Percentiles rank a stretch among this genome's conserved stretches.
Evolutionary conservation across 495 filamentous ascomycete genomes (phyloP).

Genomic region (Hyaloscypha bicolor): DNA sequence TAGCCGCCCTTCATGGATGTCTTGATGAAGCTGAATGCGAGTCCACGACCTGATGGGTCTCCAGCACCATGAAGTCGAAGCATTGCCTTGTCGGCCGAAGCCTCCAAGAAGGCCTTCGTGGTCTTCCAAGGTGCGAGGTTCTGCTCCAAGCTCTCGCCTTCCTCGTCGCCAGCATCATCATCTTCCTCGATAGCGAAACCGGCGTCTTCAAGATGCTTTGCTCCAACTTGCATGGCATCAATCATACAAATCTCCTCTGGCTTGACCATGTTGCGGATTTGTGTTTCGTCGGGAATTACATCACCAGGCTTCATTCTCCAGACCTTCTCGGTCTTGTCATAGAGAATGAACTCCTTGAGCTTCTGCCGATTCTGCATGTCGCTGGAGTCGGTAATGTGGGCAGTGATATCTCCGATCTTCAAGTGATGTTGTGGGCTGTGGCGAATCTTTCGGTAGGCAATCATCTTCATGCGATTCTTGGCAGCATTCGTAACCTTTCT

Average conservation of each 20-base stretch:
- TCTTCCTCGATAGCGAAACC: slow-evolving; percentile 78
- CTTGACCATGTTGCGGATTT: slow-evolving; percentile 82
- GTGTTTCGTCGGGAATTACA: slow-evolving; percentile 71
- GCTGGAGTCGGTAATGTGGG: slow-evolving; percentile 84
- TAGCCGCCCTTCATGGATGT: slow-evolving; percentile 99
- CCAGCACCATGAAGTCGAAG: slow-evolving; percentile 90
- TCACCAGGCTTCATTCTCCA: slow-evolving; percentile 80
- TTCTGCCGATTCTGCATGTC: slow-evolving; percentile 96
- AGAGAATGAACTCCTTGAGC: slow-evolving; percentile 92
- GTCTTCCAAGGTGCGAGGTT: slow-evolving; percentile 93
- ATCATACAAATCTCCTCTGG: slow-evolving; percentile 94
- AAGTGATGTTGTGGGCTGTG: slow-evolving; percentile 70
- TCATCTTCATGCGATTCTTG: slow-evolving; percentile 95
- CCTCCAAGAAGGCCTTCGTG: slow-evolving; percentile 92
- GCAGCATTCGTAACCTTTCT: slow-evolving; percentile 91
- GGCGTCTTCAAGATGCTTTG: slow-evolving; percentile 79
- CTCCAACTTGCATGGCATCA: slow-evolving; percentile 95
- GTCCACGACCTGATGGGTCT: slow-evolving; percentile 91
- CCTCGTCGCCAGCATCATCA: slow-evolving; percentile 60
- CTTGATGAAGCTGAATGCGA: slow-evolving; percentile 93
- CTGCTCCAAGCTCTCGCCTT: slow-evolving; percentile 72
- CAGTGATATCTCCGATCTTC: slow-evolving; percentile 76
- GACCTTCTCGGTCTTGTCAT: slow-evolving; percentile 78
- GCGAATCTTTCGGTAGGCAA: slow-evolving; percentile 81
- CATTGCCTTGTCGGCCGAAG: slow-evolving; percentile 96